Percentiles rank a stretch among this genome's conserved stretches.
These are phyloP conservation scores for Ganoderma leucocontextum DNA, from an alignment of 1,284 basidiomycete species.

Conservation along the genomic window DNA sequence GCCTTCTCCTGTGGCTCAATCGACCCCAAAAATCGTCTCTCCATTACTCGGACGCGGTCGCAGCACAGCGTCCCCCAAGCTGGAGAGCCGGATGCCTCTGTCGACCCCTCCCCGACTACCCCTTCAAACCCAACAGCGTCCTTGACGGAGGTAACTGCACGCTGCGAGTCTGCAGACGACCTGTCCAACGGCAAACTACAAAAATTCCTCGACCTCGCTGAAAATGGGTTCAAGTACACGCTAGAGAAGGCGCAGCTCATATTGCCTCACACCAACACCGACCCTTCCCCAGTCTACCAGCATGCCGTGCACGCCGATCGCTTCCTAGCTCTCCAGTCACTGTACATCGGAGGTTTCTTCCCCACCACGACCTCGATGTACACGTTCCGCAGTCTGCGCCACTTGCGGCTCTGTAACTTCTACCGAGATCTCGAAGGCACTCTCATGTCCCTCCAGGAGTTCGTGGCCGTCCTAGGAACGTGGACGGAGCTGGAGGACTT, in stretches of 20 bases:
- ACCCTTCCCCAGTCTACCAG: constrained; percentile 4
- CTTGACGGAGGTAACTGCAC: background rate
- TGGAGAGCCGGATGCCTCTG: background rate
- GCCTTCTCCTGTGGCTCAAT: background rate
- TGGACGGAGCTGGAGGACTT: constrained; percentile 4
- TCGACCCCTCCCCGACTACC: background rate
- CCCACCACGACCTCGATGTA: background rate
- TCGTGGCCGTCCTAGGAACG: background rate
- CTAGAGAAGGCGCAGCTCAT: background rate
- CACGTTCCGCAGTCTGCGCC: constrained; percentile 2
- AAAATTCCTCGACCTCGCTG: background rate
- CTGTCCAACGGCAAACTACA: background rate
- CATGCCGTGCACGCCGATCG: background rate
- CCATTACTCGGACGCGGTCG: background rate
- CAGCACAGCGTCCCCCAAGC: background rate
- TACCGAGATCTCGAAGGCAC: background rate
- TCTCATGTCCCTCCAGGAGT: background rate
- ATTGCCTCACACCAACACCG: background rate
- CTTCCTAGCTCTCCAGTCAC: background rate
- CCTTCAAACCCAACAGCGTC: background rate
- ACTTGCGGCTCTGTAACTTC: background rate
- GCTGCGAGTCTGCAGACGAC: background rate
- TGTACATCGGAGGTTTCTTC: background rate
- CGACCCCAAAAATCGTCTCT: background rate
- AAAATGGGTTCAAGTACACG: background rate